A percentile compares a stretch with the other conserved stretches of the same genome.
Conservation (phyloP, 768 basidiomycete species). For the Tulasnella sp. region DNA sequence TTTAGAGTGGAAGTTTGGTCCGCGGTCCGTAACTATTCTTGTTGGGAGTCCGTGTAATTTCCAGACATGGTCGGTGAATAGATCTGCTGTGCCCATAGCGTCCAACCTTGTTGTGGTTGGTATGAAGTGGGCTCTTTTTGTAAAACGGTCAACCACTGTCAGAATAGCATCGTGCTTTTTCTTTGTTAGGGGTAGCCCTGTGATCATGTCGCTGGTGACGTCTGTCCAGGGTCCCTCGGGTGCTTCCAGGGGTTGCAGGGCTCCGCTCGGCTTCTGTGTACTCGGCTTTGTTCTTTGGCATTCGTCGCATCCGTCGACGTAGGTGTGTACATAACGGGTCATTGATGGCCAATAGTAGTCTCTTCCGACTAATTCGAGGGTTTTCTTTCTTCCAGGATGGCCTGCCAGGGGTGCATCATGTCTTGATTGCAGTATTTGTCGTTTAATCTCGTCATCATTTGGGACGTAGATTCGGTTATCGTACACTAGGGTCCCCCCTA, state of each 20-base stretch:
- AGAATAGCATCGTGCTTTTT: constrained; percentile 23
- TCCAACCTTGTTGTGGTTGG: constrained; percentile 24
- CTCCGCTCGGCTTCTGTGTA: neutral
- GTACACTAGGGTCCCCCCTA: too few species aligned
- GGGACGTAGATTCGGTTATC: neutral
- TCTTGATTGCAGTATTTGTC: neutral
- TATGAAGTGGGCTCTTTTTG: constrained; percentile 35
- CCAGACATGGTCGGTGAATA: constrained; percentile 31
- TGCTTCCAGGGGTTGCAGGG: neutral
- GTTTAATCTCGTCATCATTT: neutral
- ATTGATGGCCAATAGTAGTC: neutral
- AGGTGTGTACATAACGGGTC: neutral
- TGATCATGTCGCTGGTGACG: constrained; percentile 24
- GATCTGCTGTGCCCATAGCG: constrained; percentile 26
- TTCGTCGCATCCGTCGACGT: neutral
- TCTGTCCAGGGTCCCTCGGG: neutral
- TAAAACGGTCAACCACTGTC: constrained; percentile 32
- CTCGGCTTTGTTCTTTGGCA: neutral
- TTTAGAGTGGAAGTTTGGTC: constrained; percentile 6
- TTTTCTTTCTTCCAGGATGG: neutral
- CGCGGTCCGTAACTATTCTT: neutral
- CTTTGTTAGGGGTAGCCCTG: constrained; percentile 24
- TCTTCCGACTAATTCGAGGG: neutral
- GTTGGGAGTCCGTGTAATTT: constrained; percentile 4
- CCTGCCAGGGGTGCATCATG: neutral